Evolutionary conservation across 2,329 filamentous ascomycete genomes (phyloP), one percentile per base, ranked within the genome.

Genomic region (Diaporthe helianthi): DNA sequence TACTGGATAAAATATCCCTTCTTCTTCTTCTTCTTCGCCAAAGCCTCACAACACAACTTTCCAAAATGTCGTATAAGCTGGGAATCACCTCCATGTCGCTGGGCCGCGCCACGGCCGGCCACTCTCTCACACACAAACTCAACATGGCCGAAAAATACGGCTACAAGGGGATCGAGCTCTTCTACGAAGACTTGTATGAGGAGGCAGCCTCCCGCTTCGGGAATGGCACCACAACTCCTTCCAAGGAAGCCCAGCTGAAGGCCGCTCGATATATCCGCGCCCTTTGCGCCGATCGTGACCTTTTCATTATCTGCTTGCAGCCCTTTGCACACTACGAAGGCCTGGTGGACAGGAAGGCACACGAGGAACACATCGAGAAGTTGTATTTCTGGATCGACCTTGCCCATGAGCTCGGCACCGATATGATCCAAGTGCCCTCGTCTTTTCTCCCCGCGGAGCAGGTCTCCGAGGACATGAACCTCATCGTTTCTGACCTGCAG

Each of bases 281-380:
- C 0, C 83, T 93, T 52, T 92, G 90, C 78, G 78, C 83, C 1
- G 36, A 53, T 4, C 52, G 63, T 38, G 78, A 77, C 38, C 83
- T 93, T 26, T 75, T 81, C 12, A 86, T 93, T 73, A 83, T 93
- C 73, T 90, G 88, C 71, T 84, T 94, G 0, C 92, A 93, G 75
- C 93, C 93, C 0, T 94, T 95, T 77, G 86, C 87, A 81, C 88
- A 93, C 79, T 94, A 92, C 79, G 93, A 94, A 73, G 93, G 92
- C 1, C 83, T 94, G 0, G 71, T 89, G 7, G 88, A 93, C 78
- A 83, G 90, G 12, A 74, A 79, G 19, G 82, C 86, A 69, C 90
- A 92, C 74, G 79, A 79, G 3, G 1, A 78, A 82, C 31, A 83
- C 89, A 79, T 94, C 36, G 81, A 86, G 22, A 86, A 93, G 73